phyloP scores from a whole-genome alignment of 495 filamentous ascomycete species.

The Cudoniella acicularis region DNA sequence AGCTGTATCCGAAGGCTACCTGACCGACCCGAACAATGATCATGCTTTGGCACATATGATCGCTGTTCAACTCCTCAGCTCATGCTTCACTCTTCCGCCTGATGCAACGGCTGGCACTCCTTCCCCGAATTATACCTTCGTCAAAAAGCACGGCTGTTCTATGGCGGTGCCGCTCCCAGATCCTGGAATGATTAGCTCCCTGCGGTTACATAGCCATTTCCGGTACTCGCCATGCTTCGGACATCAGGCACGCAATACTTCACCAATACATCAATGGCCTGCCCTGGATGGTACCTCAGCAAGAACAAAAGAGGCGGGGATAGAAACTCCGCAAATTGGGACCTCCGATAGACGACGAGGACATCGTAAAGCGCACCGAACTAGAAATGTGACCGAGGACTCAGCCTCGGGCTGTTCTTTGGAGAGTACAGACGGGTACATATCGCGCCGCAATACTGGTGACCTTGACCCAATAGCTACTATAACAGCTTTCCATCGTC shows the following conservation, averaged over 20 bases:
- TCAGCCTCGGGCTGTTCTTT: neutral
- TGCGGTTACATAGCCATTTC: slow-evolving; percentile 30
- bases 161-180: slow-evolving; percentile 10
- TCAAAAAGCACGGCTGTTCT: neutral
- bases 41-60: slow-evolving; percentile 25
- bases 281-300: slow-evolving; percentile 7
- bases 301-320: neutral
- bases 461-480: neutral
- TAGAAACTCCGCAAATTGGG: neutral
- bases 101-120: slow-evolving; percentile 4
- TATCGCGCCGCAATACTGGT: neutral
- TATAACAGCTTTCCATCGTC: neutral
- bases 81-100: slow-evolving; percentile 28
- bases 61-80: slow-evolving; percentile 27
- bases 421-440: neutral
- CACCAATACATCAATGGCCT: slow-evolving; percentile 19
- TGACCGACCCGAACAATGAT: slow-evolving; percentile 3
- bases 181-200: slow-evolving; percentile 26
- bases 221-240: slow-evolving; percentile 30
- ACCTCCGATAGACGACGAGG: neutral
- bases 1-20: slow-evolving; percentile 20
- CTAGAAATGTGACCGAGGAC: slow-evolving; percentile 4
- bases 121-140: neutral
- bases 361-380: neutral
- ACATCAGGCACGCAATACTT: slow-evolving; percentile 29